Evolutionary conservation across 805 yeast genomes (phyloP), one percentile per base, ranked within the genome.

Genomic region (Candida sonorensis): DNA sequence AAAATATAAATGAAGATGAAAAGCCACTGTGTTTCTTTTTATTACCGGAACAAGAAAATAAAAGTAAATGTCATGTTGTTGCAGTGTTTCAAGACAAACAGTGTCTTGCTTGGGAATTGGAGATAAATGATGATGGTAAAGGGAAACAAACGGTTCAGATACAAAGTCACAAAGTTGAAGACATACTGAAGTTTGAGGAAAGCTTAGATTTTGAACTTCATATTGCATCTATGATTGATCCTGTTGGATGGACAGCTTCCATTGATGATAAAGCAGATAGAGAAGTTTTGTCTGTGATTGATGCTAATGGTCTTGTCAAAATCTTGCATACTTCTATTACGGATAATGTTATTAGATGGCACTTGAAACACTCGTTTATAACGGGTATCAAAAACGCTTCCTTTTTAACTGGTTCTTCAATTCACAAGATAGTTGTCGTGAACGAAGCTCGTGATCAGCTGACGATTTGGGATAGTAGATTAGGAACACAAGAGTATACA

Each of bases 391-490:
- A 40, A 4, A 57, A 69, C 19, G 72, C 81, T 2, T 53, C 70
- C 10, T 64, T 65, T 29, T 66, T 85, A 2, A 74, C 78, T 31
- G 94, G 88, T 0, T 82, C 95, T 0, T 77, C 92, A 0, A 72
- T 80, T 8, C 73, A 76, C 31, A 85, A 83, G 44, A 57, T 86
- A 27, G 95, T 94, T 2, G 66, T 86, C 21, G 78, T 81, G n/a
- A 79, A 74, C 51, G 64, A 64, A 12, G 36, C 61, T 1, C 72
- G 74, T 5, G 57, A 57, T 25, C 59, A 61, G 24, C 54, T 90
- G 26, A 62, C 79, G 1, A 73, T 88, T n/a, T 90, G 95, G 94
- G 94, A 87, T 53, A 62, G 79, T 23, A 67, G 67, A 27, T 64
- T 78, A 19, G 73, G 78, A 4, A 75, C 82, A 1, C 56, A 84